Conservation (phyloP, 2,329 filamentous ascomycete genomes). For the Arthrinium phaeospermum region DNA sequence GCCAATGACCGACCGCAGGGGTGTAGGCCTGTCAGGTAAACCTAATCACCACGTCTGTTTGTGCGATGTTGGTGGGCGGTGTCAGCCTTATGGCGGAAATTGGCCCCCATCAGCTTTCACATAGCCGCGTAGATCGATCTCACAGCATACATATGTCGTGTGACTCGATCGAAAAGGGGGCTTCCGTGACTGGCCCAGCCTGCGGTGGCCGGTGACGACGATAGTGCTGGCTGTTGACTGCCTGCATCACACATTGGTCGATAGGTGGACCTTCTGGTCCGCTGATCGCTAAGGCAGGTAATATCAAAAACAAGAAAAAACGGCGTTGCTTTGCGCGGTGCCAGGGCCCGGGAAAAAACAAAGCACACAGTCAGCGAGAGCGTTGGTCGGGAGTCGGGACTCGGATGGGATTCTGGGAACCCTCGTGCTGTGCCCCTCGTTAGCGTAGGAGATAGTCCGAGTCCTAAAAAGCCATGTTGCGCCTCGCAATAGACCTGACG, state of each 20-base stretch:
- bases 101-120: neutral
- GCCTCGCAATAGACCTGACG: conserved; percentile 2
- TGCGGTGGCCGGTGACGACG: neutral
- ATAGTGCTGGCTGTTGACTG: neutral
- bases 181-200: neutral
- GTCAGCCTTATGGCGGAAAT: neutral
- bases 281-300: neutral
- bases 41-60: neutral
- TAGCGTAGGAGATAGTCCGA: conserved; percentile 6
- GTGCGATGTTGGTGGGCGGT: neutral
- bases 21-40: conserved; percentile 5
- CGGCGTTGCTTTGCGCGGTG: conserved; percentile 1
- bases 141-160: neutral
- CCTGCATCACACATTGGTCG: neutral
- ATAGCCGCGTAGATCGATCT: neutral
- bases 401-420: neutral
- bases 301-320: neutral
- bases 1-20: neutral
- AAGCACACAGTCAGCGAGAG: neutral
- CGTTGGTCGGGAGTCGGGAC: neutral
- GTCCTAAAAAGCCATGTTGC: neutral
- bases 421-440: neutral
- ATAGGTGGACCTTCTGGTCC: neutral
- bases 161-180: neutral
- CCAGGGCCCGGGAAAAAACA: neutral